Evolutionary conservation across 257 asterid genomes (phyloP), one percentile per base, ranked within the genome.

Genomic region (Misopates orontium): DNA sequence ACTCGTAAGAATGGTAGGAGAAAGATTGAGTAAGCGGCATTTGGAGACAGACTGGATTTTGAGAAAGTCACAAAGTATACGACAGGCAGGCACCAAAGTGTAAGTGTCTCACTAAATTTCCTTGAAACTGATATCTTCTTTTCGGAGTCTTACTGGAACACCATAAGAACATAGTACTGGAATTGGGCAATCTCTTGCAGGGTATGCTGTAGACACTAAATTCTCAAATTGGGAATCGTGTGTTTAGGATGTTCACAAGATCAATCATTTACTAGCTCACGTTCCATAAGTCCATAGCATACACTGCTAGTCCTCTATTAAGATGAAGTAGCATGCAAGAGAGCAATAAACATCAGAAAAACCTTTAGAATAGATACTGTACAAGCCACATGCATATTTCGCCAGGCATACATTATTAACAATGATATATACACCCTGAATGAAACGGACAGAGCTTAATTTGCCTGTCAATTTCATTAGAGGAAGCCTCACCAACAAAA

Each of bases 21-120:
- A 49, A 56, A 36, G 52, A 59, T 62, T 19, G 19, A 67, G 12
- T 51, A 21, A 45, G 58, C 25, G 60, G 39, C 23, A 49, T 4
- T 8, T 56, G 58, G 68, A 48, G 18, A 65, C 22, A 45, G 51
- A 45, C 17, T 45, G 51, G 1, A 45, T 13, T 13, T 45, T 4
- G 18, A 8, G 11, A 45, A 15, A 16, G 1, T n/a, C 18, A 45
- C 18, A n/a, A 14, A 45, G 20, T 16, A 45, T 14, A 45, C 51
- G 15, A 45, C 18, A 45, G 15, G 8, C 51, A 45, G 48, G 48
- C 48, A 15, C 48, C 13, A 4, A 42, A 42, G 48, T 13, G 11
- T 42, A 42, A 42, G 48, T 42, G 13, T 8, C 48, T 42, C 16
- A 8, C 11, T 42, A 42, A 42, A 28, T 28, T 28, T 6, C 36